Percentiles rank a stretch among this genome's conserved stretches.
These are phyloP conservation scores for Euphorbia schlechtendalii DNA, from an alignment of 441 rosid genomes.

Conservation along the genomic window DNA sequence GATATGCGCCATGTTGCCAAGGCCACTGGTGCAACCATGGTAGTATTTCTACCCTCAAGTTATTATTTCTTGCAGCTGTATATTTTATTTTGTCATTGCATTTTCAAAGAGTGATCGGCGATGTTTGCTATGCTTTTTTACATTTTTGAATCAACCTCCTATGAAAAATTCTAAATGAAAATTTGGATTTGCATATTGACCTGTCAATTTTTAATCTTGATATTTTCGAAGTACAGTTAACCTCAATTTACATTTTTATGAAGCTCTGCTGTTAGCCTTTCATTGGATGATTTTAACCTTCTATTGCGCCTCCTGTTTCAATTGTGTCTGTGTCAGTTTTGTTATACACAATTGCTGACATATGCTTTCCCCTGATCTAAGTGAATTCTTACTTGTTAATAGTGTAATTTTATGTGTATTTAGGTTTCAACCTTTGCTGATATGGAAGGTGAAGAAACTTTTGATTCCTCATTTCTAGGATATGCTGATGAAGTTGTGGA, in stretches of 20 bases:
- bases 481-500: slow-evolving; percentile 87
- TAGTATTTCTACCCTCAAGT: slow-evolving; percentile 17
- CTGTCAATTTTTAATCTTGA: background rate
- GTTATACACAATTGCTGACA: background rate
- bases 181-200: background rate
- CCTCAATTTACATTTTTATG: background rate
- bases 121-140: background rate
- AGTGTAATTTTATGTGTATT: slow-evolving; percentile 11
- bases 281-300: background rate
- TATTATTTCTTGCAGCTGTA: background rate
- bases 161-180: background rate
- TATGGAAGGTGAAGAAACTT: slow-evolving; percentile 99
- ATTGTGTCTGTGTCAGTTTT: background rate
- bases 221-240: background rate
- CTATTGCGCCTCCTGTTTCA: background rate
- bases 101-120: background rate
- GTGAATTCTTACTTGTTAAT: slow-evolving; percentile 2
- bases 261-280: no score
- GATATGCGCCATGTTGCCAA: slow-evolving; percentile 98
- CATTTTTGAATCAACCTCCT: background rate
- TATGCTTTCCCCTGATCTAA: background rate
- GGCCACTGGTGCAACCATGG: slow-evolving; percentile 98
- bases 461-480: slow-evolving; percentile 80
- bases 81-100: background rate
- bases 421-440: slow-evolving; percentile 99